Evolutionary conservation across 345 rosid species (phyloP).

Genomic region (Eucalyptus erythrocorys): DNA sequence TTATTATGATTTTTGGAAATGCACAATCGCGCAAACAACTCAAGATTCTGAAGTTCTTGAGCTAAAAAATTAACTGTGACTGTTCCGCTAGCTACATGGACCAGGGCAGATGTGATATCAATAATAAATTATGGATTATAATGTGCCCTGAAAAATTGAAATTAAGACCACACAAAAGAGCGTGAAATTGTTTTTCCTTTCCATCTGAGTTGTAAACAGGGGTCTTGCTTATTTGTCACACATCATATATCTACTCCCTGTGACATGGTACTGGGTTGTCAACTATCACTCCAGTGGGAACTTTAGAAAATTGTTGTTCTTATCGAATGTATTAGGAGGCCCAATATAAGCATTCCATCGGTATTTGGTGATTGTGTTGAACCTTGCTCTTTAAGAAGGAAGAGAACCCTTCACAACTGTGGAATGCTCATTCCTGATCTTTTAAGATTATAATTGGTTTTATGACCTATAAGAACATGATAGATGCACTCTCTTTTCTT

Average conservation of each 20-base stretch:
- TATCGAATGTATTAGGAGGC: neutral
- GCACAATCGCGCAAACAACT: neutral
- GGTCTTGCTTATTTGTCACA: neutral
- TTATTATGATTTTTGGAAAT: neutral
- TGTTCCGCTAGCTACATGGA: neutral
- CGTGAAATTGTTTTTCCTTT: neutral
- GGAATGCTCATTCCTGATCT: neutral
- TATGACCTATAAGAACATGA: neutral
- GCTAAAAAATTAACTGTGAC: neutral
- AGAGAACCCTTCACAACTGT: neutral
- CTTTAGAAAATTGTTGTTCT: neutral
- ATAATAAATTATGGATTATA: neutral
- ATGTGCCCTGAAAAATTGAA: neutral
- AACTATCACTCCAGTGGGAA: neutral
- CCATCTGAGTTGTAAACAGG: neutral
- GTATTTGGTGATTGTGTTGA: neutral
- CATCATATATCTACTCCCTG: neutral
- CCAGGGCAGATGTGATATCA: neutral
- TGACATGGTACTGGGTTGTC: neutral
- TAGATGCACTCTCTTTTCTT: neutral
- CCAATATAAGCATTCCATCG: neutral
- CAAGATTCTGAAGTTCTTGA: neutral
- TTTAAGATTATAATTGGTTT: neutral
- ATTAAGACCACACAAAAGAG: neutral
- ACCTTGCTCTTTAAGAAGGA: neutral